Base-by-base conservation (phyloP, 768 basidiomycete genomes). In the Leucocoprinus birnbaumii region DNA sequence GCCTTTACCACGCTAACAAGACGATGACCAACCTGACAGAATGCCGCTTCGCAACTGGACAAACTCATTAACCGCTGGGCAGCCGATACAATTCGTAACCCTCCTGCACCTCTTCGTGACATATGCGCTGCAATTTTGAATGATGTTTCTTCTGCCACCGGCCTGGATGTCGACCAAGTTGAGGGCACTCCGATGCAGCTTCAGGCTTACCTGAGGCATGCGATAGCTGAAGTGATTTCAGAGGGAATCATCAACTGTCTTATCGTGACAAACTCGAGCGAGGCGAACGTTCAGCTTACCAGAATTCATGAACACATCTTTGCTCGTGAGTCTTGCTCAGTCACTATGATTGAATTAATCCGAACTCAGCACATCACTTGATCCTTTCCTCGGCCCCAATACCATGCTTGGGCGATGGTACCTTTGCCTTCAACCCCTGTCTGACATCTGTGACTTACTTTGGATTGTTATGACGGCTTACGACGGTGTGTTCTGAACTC, bases 301-400 rank as follows among this genome's bases (percentile, higher is more conserved):
- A 80, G 89, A 3, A 90, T 94, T 53, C 92, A 94, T 66, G 92
- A 94, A 66, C 88, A 93, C 61, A 80, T 94, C 50, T 94, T 94
- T 62, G 77, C 85, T 22, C 82, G 92, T 91, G 64, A 66, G 90
- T 75, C 16, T n/a, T 57, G 34, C 37, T 10, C 11, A 31, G 31
- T 31, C 11, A 7, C 19, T 4, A 8, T 35, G 41, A 55, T 43
- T 16, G 11, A 24, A 42, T 42, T 55, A 16, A 22, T 43, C 25
- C n/a, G 16, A 41, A 21, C 50, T 51, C 25, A 43, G 26, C 27
- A 27, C 18, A 42, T 25, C 19, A 13, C n/a, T 35, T 43, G 27
- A 31, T 21, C n/a, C 25, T 25, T 41, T 47, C n/a, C 7, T 25
- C 53, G 52, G 25, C 40, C 25, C 16, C 18, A 34, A 48, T 31